Evolutionary conservation across 257 asterid genomes (phyloP).

Genomic region (Euphrasia confusa): DNA sequence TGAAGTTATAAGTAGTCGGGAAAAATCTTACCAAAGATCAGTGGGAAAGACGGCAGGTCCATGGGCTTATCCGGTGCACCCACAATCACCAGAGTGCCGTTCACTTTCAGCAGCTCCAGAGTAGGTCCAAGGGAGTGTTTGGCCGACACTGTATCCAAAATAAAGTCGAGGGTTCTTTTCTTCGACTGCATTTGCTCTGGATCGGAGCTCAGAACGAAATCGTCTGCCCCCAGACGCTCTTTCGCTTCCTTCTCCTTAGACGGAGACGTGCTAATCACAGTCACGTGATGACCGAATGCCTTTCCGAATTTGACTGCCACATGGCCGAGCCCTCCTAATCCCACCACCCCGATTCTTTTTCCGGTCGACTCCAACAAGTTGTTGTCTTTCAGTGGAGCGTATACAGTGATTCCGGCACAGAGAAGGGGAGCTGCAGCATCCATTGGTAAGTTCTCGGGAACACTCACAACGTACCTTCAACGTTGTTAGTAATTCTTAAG

Average conservation of each 20-base stretch:
- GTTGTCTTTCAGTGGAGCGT: neutral
- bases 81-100: slow-evolving; percentile 64
- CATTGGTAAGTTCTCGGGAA: slow-evolving; percentile 71
- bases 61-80: slow-evolving; percentile 87
- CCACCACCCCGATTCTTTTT: neutral
- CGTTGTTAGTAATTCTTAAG: too few relatives aligned
- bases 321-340: slow-evolving; percentile 59
- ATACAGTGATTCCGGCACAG: neutral
- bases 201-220: slow-evolving; percentile 61
- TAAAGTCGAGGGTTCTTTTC: slow-evolving; percentile 59
- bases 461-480: slow-evolving; percentile 66
- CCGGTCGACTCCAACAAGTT: slow-evolving; percentile 28
- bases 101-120: slow-evolving; percentile 63
- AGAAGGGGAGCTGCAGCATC: slow-evolving; percentile 83
- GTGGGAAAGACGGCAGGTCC: slow-evolving; percentile 69
- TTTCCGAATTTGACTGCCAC: slow-evolving; percentile 73
- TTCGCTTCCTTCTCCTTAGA: slow-evolving; percentile 73
- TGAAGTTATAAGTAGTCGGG: neutral
- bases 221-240: slow-evolving; percentile 65
- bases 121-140: slow-evolving; percentile 68
- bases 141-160: slow-evolving; percentile 70
- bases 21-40: slow-evolving; percentile 49
- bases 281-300: slow-evolving; percentile 77
- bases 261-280: slow-evolving; percentile 82
- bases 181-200: slow-evolving; percentile 61